Evolutionary conservation across 2,329 filamentous ascomycete species (phyloP), one percentile per base, ranked within the genome.

Genomic region (Nemania abortiva): DNA sequence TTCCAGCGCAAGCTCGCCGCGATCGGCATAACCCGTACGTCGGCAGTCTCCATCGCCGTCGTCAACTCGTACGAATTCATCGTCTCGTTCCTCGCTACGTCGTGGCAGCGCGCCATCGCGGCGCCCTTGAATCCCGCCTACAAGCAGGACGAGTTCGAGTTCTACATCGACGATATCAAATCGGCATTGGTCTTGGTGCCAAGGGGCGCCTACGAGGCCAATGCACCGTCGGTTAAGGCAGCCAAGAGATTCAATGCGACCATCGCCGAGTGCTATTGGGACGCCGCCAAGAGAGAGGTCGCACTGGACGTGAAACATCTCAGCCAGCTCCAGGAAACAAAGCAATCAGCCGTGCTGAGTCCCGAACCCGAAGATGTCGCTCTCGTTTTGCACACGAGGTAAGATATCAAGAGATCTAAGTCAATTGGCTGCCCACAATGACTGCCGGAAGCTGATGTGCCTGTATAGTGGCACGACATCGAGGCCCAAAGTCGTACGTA

Each of bases 21-120:
- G 56, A 85, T 95, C 65, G 93, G 93, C 72, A 89, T 97, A 71
- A 84, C 86, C 65, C 86, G 87, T 52, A 86, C 87, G 72, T 88
- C 90, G 15, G 90, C 92, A 55, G 92, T 97, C 61, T 96, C 93
- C 56, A 94, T 97, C 78, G 92, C 93, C 31, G 87, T 94, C 20
- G 88, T 91, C 68, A 97, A 97, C 83, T 94, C 91, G 62, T 95
- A 94, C 81, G 92, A 95, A 80, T 96, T 97, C 82, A 92, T 97
- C 78, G 90, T 96, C 65, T 90, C 93, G 1, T 97, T 97, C 82
- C 87, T 97, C 53, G 93, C 93, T n/a, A 87, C 90, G 20, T 89
- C 92, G n/a, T 94, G 91, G 89, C 93, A 96, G 83, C 88, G 94
- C 75, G 92, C 86, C 34, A 91, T 96, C 74, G 93, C 93, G 7